phyloP scores from a whole-genome alignment of 2,329 filamentous ascomycete species.

The Bipolaris cookei region DNA sequence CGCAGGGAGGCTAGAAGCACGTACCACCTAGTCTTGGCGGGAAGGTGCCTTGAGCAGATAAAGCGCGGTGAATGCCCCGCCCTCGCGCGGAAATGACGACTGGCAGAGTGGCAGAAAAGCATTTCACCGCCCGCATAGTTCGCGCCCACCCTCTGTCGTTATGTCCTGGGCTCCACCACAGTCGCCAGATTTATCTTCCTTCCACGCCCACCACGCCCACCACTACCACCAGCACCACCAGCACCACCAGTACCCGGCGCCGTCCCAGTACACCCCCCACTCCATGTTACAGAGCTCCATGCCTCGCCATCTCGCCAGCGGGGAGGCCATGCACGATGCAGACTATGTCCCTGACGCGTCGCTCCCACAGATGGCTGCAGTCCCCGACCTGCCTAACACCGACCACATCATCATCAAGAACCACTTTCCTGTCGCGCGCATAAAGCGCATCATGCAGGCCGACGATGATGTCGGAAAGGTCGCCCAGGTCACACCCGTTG shows the following conservation, averaged over 20 bases:
- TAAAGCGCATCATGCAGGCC: slow-evolving; percentile 99
- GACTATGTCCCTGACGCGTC: slow-evolving; percentile 48
- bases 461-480: slow-evolving; percentile 99
- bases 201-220: slow-evolving; percentile 51
- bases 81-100: slow-evolving; percentile 17
- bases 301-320: slow-evolving; percentile 36
- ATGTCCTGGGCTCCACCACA: slow-evolving; percentile 51
- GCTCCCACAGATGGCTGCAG: slow-evolving; percentile 28
- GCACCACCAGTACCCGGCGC: slow-evolving; percentile 31
- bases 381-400: slow-evolving; percentile 37
- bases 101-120: slow-evolving; percentile 17
- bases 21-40: not conserved
- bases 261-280: slow-evolving; percentile 26
- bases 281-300: slow-evolving; percentile 34
- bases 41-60: slow-evolving; percentile 13
- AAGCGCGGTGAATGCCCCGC: slow-evolving; percentile 23
- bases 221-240: slow-evolving; percentile 47
- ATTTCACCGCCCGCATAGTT: slow-evolving; percentile 11
- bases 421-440: slow-evolving; percentile 94
- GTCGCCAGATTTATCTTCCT: slow-evolving; percentile 56
- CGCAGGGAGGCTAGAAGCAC: slow-evolving; percentile 5
- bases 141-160: slow-evolving; percentile 36
- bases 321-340: slow-evolving; percentile 43
- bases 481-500: slow-evolving; percentile 94
- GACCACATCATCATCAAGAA: slow-evolving; percentile 80